Base-by-base conservation (phyloP, 1,284 basidiomycete species). In the Kwoniella shivajii region DNA sequence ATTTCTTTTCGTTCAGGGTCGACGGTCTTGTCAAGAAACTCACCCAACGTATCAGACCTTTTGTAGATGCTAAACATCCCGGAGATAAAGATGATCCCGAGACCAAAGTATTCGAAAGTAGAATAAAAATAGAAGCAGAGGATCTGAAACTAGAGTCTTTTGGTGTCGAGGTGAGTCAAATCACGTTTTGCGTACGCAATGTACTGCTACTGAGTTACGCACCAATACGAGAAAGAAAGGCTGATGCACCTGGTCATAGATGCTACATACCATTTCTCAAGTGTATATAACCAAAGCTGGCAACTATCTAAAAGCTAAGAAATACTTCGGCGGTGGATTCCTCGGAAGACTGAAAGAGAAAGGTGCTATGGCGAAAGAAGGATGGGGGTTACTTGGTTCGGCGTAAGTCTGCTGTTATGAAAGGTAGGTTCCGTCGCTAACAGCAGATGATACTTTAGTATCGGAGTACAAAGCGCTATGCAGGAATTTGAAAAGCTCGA, bases 111-210 rank as follows among this genome's bases (percentile, higher is more conserved):
- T 95, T 94, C 72, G 86, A 89, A 75, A 82, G 83, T 51, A 86
- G 83, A 76, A 90, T 97, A 77, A 83, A 80, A 71, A 82, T 84
- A 42, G 96, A 99, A 77, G 92, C 92, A 1, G 92, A 97, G 64
- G 96, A 99, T 80, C 77, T 99, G 70, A 99, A 98, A 82, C 80
- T 98, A 57, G 96, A 99, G 81, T 95, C 92, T 65, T 99, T 99
- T 76, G 96, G 96, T 55, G 87, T 99, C 39, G 95, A 98, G 84
- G 88, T 94, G 63, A 63, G 80, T 58, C 34, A 38, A 37, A 22
- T 20, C 37, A 27, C 48, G 38, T 22, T n/a, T n/a, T n/a, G n/a
- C n/a, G n/a, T n/a, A n/a, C n/a, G n/a, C n/a, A n/a, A n/a, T n/a
- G n/a, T n/a, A n/a, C n/a, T n/a, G n/a, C n/a, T n/a, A n/a, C n/a